Base-by-base conservation (phyloP, 129 eudicot genomes). In the Cynara cardunculus region DNA sequence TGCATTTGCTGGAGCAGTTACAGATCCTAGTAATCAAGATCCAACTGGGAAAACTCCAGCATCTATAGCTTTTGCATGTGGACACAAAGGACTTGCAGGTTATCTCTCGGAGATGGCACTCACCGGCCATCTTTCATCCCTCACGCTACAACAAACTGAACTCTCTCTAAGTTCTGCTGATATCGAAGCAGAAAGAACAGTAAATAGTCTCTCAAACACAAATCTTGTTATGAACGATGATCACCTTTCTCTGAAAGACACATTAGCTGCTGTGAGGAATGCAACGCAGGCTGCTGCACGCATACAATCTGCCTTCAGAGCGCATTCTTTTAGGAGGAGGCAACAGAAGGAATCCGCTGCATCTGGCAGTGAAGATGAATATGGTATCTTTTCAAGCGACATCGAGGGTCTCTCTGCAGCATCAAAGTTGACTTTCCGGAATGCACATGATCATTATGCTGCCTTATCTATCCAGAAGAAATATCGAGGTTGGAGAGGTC, bases 231-330 rank as follows among this genome's bases (percentile, higher is more conserved):
- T 81, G 21, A 77, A 39, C 28, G 93, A 86, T 73, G 97, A 92
- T 80, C 73, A 37, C 4, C 74, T 68, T 65, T 88, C 90, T 71
- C 88, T 92, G 56, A 88, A 85, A 53, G 81, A 85, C 35, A 81
- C 93, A 37, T 80, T 96, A 35, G 97, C 94, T 76, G 97, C 97
- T 26, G 97, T 89, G 37, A 83, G 99, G 49, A 96, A 91, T 78
- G 89, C 97, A 37, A 81, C 97, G 67, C 97, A 92, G 85, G 99
- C 99, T 49, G 99, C 99, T 85, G 96, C 99, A 3, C 95, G 97
- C 5, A 92, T 96, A 81, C 99, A 96, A 76, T 87, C 92, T 72
- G 99, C 99, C 34, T 92, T 96, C 77, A 94, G 99, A 75, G 97
- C 95, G 25, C 99, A 92, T 88, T 96, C 99, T 71, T 96, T 96